These are phyloP conservation scores for Castanea crenata DNA, from an alignment of 306 rosid species.

Conservation along the genomic window DNA sequence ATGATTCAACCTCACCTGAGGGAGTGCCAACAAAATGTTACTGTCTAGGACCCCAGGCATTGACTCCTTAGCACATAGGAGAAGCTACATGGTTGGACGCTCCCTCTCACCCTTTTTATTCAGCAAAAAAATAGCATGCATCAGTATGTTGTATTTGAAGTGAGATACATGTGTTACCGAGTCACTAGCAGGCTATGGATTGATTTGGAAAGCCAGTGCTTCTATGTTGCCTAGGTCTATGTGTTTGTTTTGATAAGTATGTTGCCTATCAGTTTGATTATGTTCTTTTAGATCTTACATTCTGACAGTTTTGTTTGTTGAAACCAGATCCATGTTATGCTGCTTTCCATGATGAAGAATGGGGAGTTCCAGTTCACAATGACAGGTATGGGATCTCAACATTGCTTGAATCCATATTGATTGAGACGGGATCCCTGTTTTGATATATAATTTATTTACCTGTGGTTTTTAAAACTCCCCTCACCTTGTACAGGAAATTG, in stretches of 20 bases:
- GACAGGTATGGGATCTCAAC: conserved; percentile 56
- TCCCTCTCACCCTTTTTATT: no score
- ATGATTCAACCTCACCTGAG: no score
- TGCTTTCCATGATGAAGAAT: conserved; percentile 79
- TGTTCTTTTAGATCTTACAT: conserved; percentile 12
- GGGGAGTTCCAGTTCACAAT: conserved; percentile 85
- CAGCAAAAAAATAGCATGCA: background rate
- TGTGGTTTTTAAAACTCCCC: conserved; percentile 29
- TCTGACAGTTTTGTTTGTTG: conserved; percentile 38
- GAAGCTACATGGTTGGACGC: no score
- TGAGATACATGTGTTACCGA: background rate
- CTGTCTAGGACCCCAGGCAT: no score
- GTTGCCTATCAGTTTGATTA: conserved; percentile 5
- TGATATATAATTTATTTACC: conserved; percentile 1
- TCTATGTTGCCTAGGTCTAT: no score
- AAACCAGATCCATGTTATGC: conserved; percentile 60
- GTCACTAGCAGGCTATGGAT: background rate
- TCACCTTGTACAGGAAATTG: conserved; percentile 54
- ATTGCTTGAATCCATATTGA: conserved; percentile 17
- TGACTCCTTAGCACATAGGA: no score
- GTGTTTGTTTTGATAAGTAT: no score
- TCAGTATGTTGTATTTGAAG: background rate
- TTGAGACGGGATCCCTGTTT: background rate
- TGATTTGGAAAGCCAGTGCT: background rate
- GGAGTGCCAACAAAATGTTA: no score